These are phyloP conservation scores for Bruguiera sexangula DNA, from an alignment of 345 rosid species.

Conservation along the genomic window DNA sequence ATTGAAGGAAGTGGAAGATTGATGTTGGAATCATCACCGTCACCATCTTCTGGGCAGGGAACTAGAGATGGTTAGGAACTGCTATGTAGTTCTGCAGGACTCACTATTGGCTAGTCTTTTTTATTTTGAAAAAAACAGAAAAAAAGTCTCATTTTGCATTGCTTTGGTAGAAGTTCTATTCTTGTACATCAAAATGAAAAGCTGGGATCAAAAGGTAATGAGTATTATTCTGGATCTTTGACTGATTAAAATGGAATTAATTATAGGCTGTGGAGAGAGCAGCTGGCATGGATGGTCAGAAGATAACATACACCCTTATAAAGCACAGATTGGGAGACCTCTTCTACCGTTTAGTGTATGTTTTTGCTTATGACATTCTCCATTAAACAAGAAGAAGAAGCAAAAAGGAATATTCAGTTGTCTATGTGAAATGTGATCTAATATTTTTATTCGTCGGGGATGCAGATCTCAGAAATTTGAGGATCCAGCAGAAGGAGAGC, in stretches of 20 bases:
- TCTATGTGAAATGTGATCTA: neutral
- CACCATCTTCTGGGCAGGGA: no score
- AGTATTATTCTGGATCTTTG: neutral
- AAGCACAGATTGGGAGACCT: conserved; percentile 98
- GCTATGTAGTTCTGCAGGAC: no score
- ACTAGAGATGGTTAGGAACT: no score
- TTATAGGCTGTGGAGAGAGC: conserved; percentile 93
- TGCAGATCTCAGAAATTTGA: conserved; percentile 99
- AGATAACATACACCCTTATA: conserved; percentile 87
- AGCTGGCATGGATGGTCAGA: conserved; percentile 99
- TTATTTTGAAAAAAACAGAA: no score
- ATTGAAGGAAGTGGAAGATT: no score
- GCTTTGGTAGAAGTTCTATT: neutral
- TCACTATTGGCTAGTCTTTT: no score
- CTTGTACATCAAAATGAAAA: neutral
- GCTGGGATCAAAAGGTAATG: neutral
- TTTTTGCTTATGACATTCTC: neutral
- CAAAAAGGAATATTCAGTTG: neutral
- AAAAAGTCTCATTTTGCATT: no score
- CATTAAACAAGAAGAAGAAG: no score
- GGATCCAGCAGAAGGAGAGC: conserved; percentile 99
- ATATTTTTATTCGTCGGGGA: neutral
- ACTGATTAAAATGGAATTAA: neutral
- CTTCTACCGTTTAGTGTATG: conserved; percentile 96
- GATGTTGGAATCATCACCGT: no score